A percentile compares a stretch with the other conserved stretches of the same genome.
Conservation (phyloP, 164 flowering plant species). For the Warburgia ugandensis region DNA sequence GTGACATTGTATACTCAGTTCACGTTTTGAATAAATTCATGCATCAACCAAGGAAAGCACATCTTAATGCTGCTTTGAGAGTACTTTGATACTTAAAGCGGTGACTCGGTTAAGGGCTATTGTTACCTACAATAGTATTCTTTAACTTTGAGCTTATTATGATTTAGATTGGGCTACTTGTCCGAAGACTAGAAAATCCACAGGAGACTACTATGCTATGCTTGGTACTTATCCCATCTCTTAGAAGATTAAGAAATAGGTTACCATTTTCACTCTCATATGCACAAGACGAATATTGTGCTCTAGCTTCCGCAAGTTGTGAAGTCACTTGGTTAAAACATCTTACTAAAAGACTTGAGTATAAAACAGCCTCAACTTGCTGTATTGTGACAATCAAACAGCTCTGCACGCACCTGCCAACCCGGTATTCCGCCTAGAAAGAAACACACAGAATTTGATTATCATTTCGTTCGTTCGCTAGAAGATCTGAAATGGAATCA, state of each 20-base stretch:
- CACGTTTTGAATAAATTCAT: neutral
- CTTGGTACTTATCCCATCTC: neutral
- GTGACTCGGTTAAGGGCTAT: neutral
- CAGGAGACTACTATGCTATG: neutral
- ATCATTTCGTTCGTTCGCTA: neutral
- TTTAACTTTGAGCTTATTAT: neutral
- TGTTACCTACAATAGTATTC: neutral
- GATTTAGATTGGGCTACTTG: conserved; percentile 3
- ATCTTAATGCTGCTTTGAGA: neutral
- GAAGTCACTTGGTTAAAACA: neutral
- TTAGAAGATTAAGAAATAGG: conserved; percentile 2
- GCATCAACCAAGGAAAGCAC: neutral
- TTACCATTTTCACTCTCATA: neutral
- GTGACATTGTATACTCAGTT: neutral
- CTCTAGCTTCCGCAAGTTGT: neutral
- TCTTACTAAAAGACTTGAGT: neutral
- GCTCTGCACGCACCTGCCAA: neutral
- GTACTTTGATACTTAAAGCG: neutral
- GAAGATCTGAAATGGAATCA: neutral
- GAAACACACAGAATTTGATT: neutral
- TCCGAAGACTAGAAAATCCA: neutral
- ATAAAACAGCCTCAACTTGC: neutral
- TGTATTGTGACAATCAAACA: neutral
- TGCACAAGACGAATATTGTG: neutral
- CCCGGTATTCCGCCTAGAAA: neutral